Evolutionary conservation across 208 protist genomes (phyloP), one percentile per base, ranked within the genome.

Genomic region (Vickermania ingenoplastis): DNA sequence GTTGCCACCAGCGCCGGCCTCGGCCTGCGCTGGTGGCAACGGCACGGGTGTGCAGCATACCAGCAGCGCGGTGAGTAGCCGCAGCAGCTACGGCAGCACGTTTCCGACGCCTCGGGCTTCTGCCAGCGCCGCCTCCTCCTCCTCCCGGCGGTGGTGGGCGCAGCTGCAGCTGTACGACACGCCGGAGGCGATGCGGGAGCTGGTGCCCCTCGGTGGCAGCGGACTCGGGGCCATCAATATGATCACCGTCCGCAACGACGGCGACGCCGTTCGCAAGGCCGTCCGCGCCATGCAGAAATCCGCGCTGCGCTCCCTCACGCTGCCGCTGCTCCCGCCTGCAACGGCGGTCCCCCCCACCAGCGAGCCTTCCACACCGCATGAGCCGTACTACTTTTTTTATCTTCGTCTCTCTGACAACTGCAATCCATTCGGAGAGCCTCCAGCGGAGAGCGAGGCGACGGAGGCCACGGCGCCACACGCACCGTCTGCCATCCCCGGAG

Each of bases 231-330:
- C 36, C 14, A 62, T 88, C 23, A 68, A 93, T 54, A 59, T 17
- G 36, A 17, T 45, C 7, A 7, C 36, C 11, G 76, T 86, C 5
- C 80, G 86, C 1, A 61, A 87, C 69, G 83, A 93, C 52, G 72
- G 77, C 49, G 86, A 93, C 62, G 78, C 70, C 23, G 80, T 79
- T 48, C 71, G 86, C 7, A 90, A 91, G 52, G 69, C 73, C 2
- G 79, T 91, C 24, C 77, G 81, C 1, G 80, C 74, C 7, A 28
- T 5, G 0, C 25, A 48, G 3, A 2, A 52, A 49, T 23, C 26
- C 21, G n/a, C 17, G 29, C 5, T 41, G 3, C 21, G 26, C 5
- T 23, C 29, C 22, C 4, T 11, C 41, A 63, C 41, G 5, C n/a
- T n/a, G n/a, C n/a, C n/a, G n/a, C n/a, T n/a, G n/a, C n/a, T n/a